phyloP scores from a whole-genome alignment of 352 stramenopile species.

The Pilasporangium apinafurcum region DNA sequence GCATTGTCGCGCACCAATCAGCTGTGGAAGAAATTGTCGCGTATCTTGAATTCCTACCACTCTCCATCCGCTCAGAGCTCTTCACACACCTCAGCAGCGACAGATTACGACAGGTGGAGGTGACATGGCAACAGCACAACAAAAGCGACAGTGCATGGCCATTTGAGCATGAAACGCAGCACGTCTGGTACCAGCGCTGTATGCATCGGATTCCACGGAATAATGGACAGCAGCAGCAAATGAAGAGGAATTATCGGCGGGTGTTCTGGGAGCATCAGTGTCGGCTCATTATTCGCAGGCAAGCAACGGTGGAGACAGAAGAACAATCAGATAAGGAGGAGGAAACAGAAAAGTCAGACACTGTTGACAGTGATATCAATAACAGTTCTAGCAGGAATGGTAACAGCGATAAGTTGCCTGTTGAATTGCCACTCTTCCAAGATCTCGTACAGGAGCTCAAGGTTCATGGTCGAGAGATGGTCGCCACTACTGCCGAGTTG shows the following conservation, averaged over 20 bases:
- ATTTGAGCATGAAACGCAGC: background rate
- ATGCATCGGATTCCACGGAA: no score
- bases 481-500: constrained; percentile 29
- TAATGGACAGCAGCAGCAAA: no score
- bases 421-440: constrained; percentile 17
- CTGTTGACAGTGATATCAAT: no score
- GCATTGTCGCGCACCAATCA: constrained; percentile 16
- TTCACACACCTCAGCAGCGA: constrained; percentile 32
- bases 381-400: background rate
- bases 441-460: constrained; percentile 55
- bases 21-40: constrained; percentile 28
- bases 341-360: background rate
- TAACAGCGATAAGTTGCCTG: background rate
- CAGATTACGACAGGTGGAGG: constrained; percentile 24
- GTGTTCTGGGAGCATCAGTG: constrained; percentile 61
- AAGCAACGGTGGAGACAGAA: constrained; percentile 12
- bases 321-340: background rate
- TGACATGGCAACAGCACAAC: constrained; percentile 6
- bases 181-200: background rate
- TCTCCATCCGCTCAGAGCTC: constrained; percentile 27
- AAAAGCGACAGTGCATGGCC: background rate
- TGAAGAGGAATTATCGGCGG: constrained; percentile 29
- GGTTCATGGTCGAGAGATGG: constrained; percentile 59
- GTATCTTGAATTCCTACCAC: constrained; percentile 36
- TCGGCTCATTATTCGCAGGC: constrained; percentile 31